A percentile compares a stretch with the other conserved stretches of the same genome.
These are phyloP conservation scores for Scutellaria minor DNA, from an alignment of 257 asterid genomes.

Conservation along the genomic window DNA sequence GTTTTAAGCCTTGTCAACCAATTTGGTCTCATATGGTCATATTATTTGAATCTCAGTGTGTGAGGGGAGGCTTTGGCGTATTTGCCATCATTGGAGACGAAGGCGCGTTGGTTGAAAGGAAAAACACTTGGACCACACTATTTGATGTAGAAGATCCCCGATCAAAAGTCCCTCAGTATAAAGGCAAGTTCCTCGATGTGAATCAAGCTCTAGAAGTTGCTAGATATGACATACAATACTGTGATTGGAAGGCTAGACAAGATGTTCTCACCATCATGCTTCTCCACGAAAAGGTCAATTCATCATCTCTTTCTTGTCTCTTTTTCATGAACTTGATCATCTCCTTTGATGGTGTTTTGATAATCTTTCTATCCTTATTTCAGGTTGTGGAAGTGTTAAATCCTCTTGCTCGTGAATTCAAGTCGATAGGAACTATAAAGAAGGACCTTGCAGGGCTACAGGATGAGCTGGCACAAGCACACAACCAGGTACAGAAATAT, in stretches of 20 bases:
- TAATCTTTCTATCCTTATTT: neutral
- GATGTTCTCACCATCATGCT: slow-evolving; percentile 91
- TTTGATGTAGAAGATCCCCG: slow-evolving; percentile 96
- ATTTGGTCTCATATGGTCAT: neutral
- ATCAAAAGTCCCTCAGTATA: slow-evolving; percentile 66
- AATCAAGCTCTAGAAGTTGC: slow-evolving; percentile 90
- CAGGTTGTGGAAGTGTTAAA: slow-evolving; percentile 87
- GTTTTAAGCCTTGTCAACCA: neutral
- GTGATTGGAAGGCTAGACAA: slow-evolving; percentile 98
- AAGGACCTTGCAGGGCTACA: slow-evolving; percentile 91
- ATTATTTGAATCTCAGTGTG: slow-evolving; percentile 48
- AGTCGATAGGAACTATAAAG: slow-evolving; percentile 85
- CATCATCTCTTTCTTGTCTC: neutral
- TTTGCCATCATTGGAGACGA: slow-evolving; percentile 79
- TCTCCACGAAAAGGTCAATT: slow-evolving; percentile 84
- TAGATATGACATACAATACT: slow-evolving; percentile 83
- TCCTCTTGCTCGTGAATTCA: slow-evolving; percentile 96
- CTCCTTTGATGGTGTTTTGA: neutral
- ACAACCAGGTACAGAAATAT: slow-evolving; percentile 64
- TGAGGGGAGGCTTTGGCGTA: slow-evolving; percentile 70
- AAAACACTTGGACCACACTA: slow-evolving; percentile 68
- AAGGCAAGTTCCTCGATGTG: slow-evolving; percentile 81
- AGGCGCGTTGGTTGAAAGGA: slow-evolving; percentile 58
- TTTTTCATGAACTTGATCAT: neutral
- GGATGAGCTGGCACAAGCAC: slow-evolving; percentile 75